phyloP scores from a whole-genome alignment of 768 basidiomycete species.

The Leccinellum albellum region DNA sequence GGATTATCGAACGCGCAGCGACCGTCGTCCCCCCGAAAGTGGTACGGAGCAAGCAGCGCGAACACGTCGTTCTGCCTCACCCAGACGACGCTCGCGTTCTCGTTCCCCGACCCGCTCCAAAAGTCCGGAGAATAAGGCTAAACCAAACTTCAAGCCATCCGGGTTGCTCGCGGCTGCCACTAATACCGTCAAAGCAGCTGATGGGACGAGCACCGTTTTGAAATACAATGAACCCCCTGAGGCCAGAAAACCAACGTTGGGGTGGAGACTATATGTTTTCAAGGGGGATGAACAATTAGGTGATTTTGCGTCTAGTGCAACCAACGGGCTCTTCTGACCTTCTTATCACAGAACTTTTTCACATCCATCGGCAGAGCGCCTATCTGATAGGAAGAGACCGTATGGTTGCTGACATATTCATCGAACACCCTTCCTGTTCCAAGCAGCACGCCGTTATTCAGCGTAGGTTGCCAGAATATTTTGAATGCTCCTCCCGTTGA shows the following conservation, averaged over 20 bases:
- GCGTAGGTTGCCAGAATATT: conserved; percentile 45
- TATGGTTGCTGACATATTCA: conserved; percentile 77
- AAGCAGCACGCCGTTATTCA: conserved; percentile 98
- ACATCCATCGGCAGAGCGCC: conserved; percentile 90
- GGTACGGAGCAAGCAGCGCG: conserved; percentile 31
- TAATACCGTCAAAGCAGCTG: conserved; percentile 74
- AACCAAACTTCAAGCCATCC: conserved; percentile 87
- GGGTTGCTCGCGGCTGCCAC: conserved; percentile 95
- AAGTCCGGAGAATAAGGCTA: conserved; percentile 54
- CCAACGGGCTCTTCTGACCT: neutral
- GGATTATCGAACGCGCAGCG: conserved; percentile 35
- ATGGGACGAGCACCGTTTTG: conserved; percentile 78
- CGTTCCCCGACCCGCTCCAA: conserved; percentile 41
- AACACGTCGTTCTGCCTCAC: conserved; percentile 60
- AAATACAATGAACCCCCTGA: conserved; percentile 99
- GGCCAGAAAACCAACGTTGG: conserved; percentile 83
- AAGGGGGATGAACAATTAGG: conserved; percentile 92
- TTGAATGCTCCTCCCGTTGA: conserved; percentile 1
- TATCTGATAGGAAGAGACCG: conserved; percentile 92
- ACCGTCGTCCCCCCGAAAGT: conserved; percentile 20
- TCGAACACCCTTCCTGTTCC: conserved; percentile 96
- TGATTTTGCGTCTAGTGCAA: conserved; percentile 37
- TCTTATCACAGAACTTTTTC: conserved; percentile 65
- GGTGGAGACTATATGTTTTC: conserved; percentile 97
- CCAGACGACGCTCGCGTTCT: conserved; percentile 36